A percentile compares a stretch with the other conserved stretches of the same genome.
phyloP scores from a whole-genome alignment of 2,329 filamentous ascomycete genomes.

The Polytolypa hystricis region DNA sequence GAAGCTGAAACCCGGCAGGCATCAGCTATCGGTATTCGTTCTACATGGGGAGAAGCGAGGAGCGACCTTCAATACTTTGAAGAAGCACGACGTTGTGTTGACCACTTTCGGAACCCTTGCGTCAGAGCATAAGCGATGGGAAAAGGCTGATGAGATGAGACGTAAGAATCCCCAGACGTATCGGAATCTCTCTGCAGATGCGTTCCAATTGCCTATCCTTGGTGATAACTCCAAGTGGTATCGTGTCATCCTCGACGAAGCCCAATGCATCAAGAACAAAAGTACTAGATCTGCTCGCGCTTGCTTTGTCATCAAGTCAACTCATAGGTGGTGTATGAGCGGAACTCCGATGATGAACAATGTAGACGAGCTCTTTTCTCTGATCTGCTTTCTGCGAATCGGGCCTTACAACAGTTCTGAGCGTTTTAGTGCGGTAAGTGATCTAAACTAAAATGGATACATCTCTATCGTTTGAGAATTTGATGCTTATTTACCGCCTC shows the following conservation, averaged over 20 bases:
- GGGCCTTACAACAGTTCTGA: conserved; percentile 58
- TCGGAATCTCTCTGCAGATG: conserved; percentile 24
- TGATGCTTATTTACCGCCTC: no score
- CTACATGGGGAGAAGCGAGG: conserved; percentile 55
- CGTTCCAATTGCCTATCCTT: conserved; percentile 45
- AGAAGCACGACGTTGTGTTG: conserved; percentile 60
- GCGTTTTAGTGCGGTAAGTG: conserved; percentile 47
- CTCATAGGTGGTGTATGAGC: conserved; percentile 62
- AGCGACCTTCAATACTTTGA: conserved; percentile 48
- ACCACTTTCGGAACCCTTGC: conserved; percentile 67
- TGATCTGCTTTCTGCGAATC: conserved; percentile 67
- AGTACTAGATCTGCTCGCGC: conserved; percentile 51
- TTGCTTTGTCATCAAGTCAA: conserved; percentile 46
- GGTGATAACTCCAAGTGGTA: conserved; percentile 52
- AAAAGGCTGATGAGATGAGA: conserved; percentile 41
- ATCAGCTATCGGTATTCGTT: conserved; percentile 55
- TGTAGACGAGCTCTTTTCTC: conserved; percentile 63
- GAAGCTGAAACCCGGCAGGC: conserved; percentile 48
- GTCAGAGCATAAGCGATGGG: conserved; percentile 53
- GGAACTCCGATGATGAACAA: conserved; percentile 87
- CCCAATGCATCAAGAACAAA: conserved; percentile 70
- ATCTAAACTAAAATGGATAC: not conserved
- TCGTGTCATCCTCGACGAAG: conserved; percentile 66
- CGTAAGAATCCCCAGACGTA: conserved; percentile 31
- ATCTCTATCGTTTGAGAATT: conserved; percentile 2